These are phyloP conservation scores for Monosporascus sp. DNA, from an alignment of 2,329 filamentous ascomycete species.

Conservation along the genomic window DNA sequence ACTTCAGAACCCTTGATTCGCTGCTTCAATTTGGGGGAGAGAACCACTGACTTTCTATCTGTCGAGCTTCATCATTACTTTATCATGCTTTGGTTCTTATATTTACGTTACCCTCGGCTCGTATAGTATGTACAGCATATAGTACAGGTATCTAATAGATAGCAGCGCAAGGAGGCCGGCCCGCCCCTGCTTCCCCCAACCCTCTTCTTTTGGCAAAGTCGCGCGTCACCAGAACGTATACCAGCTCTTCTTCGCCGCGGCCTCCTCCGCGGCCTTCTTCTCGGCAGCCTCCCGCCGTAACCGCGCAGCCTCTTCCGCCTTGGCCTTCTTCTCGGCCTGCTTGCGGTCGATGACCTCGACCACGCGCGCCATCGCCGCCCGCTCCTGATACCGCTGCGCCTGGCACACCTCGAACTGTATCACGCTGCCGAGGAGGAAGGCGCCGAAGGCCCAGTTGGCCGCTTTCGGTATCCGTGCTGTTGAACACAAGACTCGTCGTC, in stretches of 20 bases:
- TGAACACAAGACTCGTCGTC: conserved; percentile 2
- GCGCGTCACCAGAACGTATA: conserved; percentile 49
- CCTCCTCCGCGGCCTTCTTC: conserved; percentile 28
- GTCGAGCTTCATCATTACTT: too few relatives aligned
- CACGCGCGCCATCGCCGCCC: conserved; percentile 76
- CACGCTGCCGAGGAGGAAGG: conserved; percentile 65
- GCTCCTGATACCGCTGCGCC: conserved; percentile 66
- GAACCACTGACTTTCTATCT: too few relatives aligned
- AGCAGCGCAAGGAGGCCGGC: not conserved
- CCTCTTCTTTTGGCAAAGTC: not conserved
- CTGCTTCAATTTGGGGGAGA: too few relatives aligned
- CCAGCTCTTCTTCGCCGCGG: conserved; percentile 37
- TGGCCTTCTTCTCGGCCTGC: conserved; percentile 54
- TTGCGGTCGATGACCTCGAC: conserved; percentile 76
- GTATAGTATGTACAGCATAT: not conserved
- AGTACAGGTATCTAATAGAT: not conserved
- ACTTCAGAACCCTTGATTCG: too few relatives aligned
- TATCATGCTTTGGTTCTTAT: too few relatives aligned
- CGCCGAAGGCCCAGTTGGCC: conserved; percentile 80
- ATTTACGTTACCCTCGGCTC: not conserved
- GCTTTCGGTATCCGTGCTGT: conserved; percentile 57
- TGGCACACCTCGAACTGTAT: conserved; percentile 81
- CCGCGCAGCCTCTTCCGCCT: conserved; percentile 34
- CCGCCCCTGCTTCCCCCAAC: too few relatives aligned
- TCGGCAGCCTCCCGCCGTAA: conserved; percentile 38